Conservation (phyloP, 768 basidiomycete species). For the Sporobolomyces roseus region DNA sequence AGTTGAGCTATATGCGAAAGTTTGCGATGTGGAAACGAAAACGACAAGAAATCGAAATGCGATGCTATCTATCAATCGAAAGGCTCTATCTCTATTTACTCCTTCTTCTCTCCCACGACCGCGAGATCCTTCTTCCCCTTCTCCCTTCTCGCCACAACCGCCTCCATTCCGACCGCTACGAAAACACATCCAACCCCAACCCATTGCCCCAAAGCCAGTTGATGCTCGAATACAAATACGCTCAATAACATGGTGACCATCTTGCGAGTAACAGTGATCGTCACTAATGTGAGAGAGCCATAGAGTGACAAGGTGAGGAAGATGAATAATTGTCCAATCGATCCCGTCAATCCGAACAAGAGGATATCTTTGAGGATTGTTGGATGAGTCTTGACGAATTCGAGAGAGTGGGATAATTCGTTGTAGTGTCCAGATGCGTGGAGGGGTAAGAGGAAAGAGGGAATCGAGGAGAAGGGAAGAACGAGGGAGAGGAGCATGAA, state of each 20-base stretch:
- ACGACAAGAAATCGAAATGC: too few relatives aligned
- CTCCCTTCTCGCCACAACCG: conserved; percentile 20
- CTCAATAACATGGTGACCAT: conserved; percentile 97
- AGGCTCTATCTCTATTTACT: background rate
- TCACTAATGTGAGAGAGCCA: conserved; percentile 76
- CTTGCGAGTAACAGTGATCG: conserved; percentile 92
- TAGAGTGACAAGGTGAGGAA: conserved; percentile 75
- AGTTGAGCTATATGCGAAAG: too few relatives aligned
- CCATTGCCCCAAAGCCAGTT: conserved; percentile 81
- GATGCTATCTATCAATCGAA: too few relatives aligned
- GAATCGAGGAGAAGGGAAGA: conserved; percentile 49
- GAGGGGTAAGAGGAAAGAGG: conserved; percentile 74
- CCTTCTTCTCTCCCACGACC: background rate
- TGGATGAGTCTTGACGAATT: conserved; percentile 75
- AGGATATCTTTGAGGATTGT: conserved; percentile 66
- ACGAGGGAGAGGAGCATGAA: conserved; percentile 65
- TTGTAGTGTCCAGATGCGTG: conserved; percentile 52
- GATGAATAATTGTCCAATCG: conserved; percentile 93
- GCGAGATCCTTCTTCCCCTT: background rate
- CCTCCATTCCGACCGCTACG: conserved; percentile 56
- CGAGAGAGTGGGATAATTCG: conserved; percentile 65
- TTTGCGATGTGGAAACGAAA: too few relatives aligned
- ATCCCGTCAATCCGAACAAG: conserved; percentile 83
- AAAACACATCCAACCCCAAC: conserved; percentile 86
- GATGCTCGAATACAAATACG: conserved; percentile 85